A percentile compares a stretch with the other conserved stretches of the same genome.
Conservation (phyloP, 73 alveolate genomes). For the Symbiodinium pilosum region DNA sequence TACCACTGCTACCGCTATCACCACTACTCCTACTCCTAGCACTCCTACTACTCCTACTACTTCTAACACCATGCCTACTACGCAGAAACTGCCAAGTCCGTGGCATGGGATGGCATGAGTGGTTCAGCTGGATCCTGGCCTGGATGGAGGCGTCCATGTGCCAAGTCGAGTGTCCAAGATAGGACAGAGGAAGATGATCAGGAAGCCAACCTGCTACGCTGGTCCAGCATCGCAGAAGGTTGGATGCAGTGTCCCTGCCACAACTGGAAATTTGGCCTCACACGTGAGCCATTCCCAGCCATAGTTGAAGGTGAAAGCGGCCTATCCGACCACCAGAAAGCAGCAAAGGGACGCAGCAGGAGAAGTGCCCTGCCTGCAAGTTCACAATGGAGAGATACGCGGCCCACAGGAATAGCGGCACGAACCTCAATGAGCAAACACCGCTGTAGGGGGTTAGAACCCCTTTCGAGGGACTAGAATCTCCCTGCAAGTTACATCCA, state of each 20-base stretch:
- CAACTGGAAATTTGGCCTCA: too few relatives aligned
- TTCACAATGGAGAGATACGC: slow-evolving; percentile 58
- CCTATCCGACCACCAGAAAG: neutral
- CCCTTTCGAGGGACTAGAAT: too few relatives aligned
- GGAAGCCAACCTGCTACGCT: slow-evolving; percentile 47
- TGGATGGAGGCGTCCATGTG: slow-evolving; percentile 64
- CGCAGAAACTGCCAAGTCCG: too few relatives aligned
- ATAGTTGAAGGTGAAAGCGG: slow-evolving; percentile 60
- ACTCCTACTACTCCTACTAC: too few relatives aligned
- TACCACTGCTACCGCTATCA: too few relatives aligned
- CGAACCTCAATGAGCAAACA: neutral
- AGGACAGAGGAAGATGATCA: slow-evolving; percentile 55
- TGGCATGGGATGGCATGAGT: too few relatives aligned
- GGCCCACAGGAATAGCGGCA: slow-evolving; percentile 43
- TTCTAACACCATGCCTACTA: too few relatives aligned
- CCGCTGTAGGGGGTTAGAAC: too few relatives aligned
- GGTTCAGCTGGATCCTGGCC: too few relatives aligned
- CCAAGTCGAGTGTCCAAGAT: slow-evolving; percentile 16
- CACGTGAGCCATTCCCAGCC: slow-evolving; percentile 90
- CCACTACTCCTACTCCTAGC: too few relatives aligned
- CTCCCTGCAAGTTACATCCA: too few relatives aligned
- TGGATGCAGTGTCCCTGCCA: neutral
- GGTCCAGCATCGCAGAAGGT: neutral
- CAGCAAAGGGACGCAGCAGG: neutral
- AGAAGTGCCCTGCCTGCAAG: slow-evolving; percentile 4